Conservation (phyloP, 495 filamentous ascomycete genomes). For the Clavariopsis aquatica region DNA sequence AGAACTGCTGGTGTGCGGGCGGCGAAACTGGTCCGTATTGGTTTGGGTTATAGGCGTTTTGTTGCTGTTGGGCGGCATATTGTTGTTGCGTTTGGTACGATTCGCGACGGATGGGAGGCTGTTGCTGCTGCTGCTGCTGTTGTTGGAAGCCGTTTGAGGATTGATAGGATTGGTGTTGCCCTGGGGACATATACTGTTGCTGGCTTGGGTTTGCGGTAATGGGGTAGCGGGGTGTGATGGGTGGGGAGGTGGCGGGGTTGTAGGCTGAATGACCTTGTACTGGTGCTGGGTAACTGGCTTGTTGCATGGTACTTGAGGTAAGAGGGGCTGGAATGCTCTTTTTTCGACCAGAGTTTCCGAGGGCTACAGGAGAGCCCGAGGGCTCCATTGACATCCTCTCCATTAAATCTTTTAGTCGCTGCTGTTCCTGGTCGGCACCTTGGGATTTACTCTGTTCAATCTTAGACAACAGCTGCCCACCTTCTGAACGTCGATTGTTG, state of each 20-base stretch:
- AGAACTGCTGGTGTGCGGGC: constrained; percentile 44
- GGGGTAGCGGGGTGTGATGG: constrained; percentile 43
- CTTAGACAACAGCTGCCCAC: constrained; percentile 79
- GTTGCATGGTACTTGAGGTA: constrained; percentile 37
- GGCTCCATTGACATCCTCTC: constrained; percentile 87
- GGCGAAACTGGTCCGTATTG: constrained; percentile 46
- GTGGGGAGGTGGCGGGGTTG: constrained; percentile 44
- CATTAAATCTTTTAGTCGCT: constrained; percentile 85
- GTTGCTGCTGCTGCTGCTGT: not conserved
- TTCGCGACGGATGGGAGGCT: constrained; percentile 42
- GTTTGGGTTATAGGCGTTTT: constrained; percentile 50
- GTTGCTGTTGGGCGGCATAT: constrained; percentile 47
- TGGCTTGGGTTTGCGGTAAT: constrained; percentile 23
- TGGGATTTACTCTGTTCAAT: constrained; percentile 79
- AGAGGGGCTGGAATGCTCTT: constrained; percentile 48
- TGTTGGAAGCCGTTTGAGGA: constrained; percentile 26
- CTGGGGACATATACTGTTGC: constrained; percentile 36
- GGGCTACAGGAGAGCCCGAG: constrained; percentile 49
- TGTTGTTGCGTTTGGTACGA: constrained; percentile 28
- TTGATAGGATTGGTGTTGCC: constrained; percentile 14
- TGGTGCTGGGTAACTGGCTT: constrained; percentile 29
- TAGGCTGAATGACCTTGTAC: constrained; percentile 40
- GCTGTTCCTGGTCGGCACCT: constrained; percentile 78
- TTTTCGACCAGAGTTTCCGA: constrained; percentile 32
- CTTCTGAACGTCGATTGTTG: constrained; percentile 88